Percentiles rank a stretch among this genome's conserved stretches.
phyloP scores from a whole-genome alignment of 2,329 filamentous ascomycete genomes.

The Arthrobotrys conoides region DNA sequence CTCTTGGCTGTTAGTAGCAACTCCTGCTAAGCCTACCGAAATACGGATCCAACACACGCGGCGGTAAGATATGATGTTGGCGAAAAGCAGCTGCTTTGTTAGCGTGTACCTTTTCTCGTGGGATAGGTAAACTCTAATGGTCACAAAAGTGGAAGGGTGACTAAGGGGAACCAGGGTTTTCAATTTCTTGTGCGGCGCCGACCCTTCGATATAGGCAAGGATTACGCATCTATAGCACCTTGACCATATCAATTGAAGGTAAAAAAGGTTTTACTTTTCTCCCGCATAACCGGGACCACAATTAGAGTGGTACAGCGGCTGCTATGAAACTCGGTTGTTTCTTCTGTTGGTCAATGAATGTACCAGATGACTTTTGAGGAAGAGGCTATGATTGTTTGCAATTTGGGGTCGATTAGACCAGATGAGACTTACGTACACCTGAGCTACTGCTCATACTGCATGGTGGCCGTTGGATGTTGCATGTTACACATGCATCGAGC shows the following conservation, averaged over 20 bases:
- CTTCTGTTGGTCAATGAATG: not conserved
- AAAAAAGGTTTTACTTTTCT: not conserved
- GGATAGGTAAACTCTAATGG: not conserved
- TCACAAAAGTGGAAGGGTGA: not conserved
- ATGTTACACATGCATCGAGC: conserved; percentile 23
- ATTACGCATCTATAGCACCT: not conserved
- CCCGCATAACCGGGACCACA: not conserved
- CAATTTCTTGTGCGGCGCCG: not conserved
- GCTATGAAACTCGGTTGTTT: conserved; percentile 3
- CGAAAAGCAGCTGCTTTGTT: not conserved
- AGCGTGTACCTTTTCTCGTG: not conserved
- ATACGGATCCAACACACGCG: conserved; percentile 24
- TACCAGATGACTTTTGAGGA: not conserved
- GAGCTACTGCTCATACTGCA: not conserved
- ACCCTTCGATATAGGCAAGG: conserved; percentile 3
- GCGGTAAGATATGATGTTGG: conserved; percentile 15
- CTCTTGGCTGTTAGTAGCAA: conserved; percentile 4
- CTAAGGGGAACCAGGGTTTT: not conserved
- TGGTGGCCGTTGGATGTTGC: conserved; percentile 14
- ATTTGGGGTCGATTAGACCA: not conserved
- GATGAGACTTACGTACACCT: conserved; percentile 19
- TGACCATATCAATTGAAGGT: too few species aligned
- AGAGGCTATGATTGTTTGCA: not conserved
- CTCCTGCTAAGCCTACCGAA: conserved; percentile 21
- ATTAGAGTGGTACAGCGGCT: not conserved